Conservation (phyloP, 1,139 yeast species). For the Barnettozyma hawaiiensis region DNA sequence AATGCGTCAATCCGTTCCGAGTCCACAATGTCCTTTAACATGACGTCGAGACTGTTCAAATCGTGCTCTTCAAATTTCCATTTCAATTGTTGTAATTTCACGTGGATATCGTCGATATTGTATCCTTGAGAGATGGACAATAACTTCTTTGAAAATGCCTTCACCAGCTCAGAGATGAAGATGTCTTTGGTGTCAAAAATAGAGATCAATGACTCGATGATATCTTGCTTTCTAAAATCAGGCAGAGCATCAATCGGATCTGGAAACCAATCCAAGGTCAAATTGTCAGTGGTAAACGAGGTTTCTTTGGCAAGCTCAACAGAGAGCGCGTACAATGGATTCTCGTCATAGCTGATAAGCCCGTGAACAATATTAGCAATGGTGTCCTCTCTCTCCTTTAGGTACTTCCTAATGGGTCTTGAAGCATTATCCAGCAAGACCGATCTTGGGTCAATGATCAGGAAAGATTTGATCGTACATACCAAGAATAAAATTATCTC, state of each 20-base stretch:
- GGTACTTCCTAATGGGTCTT: conserved; percentile 59
- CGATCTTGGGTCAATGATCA: conserved; percentile 82
- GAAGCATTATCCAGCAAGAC: conserved; percentile 74
- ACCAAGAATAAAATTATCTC: conserved; percentile 69
- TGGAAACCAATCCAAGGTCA: conserved; percentile 64
- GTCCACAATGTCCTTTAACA: conserved; percentile 71
- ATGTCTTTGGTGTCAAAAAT: conserved; percentile 75
- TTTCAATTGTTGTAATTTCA: conserved; percentile 50
- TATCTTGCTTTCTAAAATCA: conserved; percentile 65
- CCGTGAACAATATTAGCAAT: conserved; percentile 68
- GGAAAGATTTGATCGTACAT: conserved; percentile 65
- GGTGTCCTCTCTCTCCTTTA: conserved; percentile 71
- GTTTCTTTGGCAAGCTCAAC: conserved; percentile 38
- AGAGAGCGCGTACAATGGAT: conserved; percentile 43
- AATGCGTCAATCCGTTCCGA: conserved; percentile 39
- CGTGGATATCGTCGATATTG: conserved; percentile 37
- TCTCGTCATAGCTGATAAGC: conserved; percentile 47
- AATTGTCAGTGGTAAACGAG: conserved; percentile 23
- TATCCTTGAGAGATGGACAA: conserved; percentile 40
- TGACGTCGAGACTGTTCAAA: conserved; percentile 69
- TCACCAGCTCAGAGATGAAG: conserved; percentile 66
- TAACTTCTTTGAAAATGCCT: conserved; percentile 58
- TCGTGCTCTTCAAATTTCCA: conserved; percentile 61
- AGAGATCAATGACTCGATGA: conserved; percentile 66
- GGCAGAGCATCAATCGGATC: conserved; percentile 93